Conservation (phyloP, 2,329 filamentous ascomycete genomes). For the Beauveria australis region DNA sequence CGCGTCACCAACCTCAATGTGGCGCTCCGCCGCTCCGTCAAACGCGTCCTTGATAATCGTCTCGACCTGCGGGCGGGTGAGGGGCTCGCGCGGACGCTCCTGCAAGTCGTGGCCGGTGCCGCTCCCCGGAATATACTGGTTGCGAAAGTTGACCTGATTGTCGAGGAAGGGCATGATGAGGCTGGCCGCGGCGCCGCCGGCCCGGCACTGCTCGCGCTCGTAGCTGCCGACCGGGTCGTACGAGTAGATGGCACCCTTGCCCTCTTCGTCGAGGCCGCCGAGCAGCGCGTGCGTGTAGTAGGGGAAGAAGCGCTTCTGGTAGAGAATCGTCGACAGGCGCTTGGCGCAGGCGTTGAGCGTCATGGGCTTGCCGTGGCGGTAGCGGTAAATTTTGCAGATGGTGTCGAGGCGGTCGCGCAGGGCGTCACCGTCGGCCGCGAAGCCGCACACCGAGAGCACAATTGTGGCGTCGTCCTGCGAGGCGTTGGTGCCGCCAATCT, state of each 20-base stretch:
- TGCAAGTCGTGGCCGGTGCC: slow-evolving; percentile 74
- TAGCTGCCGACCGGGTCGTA: slow-evolving; percentile 98
- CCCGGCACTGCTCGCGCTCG: slow-evolving; percentile 91
- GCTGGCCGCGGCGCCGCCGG: slow-evolving; percentile 83
- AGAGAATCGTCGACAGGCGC: slow-evolving; percentile 88
- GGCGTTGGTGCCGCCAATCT: slow-evolving; percentile 84
- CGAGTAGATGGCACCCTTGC: slow-evolving; percentile 87
- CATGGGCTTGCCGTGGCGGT: slow-evolving; percentile 97
- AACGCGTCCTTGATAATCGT: slow-evolving; percentile 93
- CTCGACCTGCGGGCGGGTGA: slow-evolving; percentile 69
- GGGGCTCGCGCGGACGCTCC: slow-evolving; percentile 60
- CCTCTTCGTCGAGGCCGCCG: slow-evolving; percentile 88
- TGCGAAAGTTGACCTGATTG: slow-evolving; percentile 99
- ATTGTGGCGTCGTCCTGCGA: slow-evolving; percentile 79
- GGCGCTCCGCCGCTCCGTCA: slow-evolving; percentile 93
- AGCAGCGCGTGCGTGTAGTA: slow-evolving; percentile 97
- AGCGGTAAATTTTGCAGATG: slow-evolving; percentile 97
- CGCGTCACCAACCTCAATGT: slow-evolving; percentile 96
- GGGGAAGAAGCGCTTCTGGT: slow-evolving; percentile 96
- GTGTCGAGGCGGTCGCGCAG: slow-evolving; percentile 90
- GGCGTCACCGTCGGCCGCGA: slow-evolving; percentile 88
- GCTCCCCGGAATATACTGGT: slow-evolving; percentile 86
- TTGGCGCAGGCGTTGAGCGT: slow-evolving; percentile 90
- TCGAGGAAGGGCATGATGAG: slow-evolving; percentile 99
- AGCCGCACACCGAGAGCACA: slow-evolving; percentile 88